Percentiles rank a stretch among this genome's conserved stretches.
Evolutionary conservation across 2,329 filamentous ascomycete species (phyloP).

Genomic region (Fusarium sp.): DNA sequence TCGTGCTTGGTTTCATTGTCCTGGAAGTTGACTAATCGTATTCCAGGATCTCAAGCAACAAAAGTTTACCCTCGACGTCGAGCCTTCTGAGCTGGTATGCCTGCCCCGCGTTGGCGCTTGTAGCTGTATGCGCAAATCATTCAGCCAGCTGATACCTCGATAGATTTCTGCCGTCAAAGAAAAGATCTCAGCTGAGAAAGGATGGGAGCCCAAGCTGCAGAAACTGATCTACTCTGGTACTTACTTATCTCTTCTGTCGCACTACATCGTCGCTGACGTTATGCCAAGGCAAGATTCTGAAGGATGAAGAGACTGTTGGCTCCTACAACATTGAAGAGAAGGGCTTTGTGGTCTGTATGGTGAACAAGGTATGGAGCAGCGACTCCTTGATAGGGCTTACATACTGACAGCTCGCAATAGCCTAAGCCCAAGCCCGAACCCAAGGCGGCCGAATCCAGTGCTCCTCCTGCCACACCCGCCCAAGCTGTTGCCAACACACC

Average conservation of each 20-base stretch:
- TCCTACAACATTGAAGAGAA: constrained; percentile 99
- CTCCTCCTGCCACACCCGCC: constrained; percentile 68
- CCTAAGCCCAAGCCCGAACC: constrained; percentile 74
- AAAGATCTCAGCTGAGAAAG: constrained; percentile 91
- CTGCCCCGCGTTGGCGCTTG: constrained; percentile 46
- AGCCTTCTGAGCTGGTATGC: constrained; percentile 89
- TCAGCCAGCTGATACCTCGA: constrained; percentile 18
- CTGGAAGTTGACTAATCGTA: constrained; percentile 14
- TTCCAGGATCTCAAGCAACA: constrained; percentile 95
- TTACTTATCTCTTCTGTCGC: constrained; percentile 2
- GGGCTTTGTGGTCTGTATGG: constrained; percentile 98
- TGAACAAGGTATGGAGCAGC: constrained; percentile 79
- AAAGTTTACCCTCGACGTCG: constrained; percentile 96
- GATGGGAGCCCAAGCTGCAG: constrained; percentile 89
- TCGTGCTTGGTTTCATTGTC: background rate
- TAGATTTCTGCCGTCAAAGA: constrained; percentile 92
- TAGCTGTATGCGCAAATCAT: constrained; percentile 26
- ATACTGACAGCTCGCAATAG: constrained; percentile 42
- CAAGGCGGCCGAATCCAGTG: constrained; percentile 67
- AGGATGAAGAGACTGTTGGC: constrained; percentile 96
- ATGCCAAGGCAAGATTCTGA: constrained; percentile 88
- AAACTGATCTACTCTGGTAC: constrained; percentile 98
- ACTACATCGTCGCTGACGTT: constrained; percentile 37
- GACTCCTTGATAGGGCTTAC: background rate
- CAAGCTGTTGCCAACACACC: constrained; percentile 69